A percentile compares a stretch with the other conserved stretches of the same genome.
phyloP scores from a whole-genome alignment of 1,284 basidiomycete genomes.

The Melanopsichium pennsylvanicum region DNA sequence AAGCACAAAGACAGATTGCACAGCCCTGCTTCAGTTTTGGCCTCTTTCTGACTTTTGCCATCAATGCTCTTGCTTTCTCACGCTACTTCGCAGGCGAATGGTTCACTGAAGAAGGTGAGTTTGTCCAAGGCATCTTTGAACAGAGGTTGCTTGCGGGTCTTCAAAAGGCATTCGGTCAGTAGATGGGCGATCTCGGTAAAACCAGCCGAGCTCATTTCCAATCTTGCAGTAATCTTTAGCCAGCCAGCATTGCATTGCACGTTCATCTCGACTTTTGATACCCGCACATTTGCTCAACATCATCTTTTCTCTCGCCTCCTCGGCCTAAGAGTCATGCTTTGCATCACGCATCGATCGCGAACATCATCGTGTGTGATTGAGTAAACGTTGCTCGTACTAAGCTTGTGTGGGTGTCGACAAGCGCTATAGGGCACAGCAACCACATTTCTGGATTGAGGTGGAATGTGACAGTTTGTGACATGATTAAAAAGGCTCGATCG shows the following conservation, averaged over 20 bases:
- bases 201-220: too few relatives aligned
- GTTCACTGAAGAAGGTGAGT: conserved; percentile 64
- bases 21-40: not conserved
- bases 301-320: not conserved
- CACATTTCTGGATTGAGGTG: not conserved
- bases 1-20: conserved; percentile 13
- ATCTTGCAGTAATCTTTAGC: too few relatives aligned
- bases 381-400: too few relatives aligned
- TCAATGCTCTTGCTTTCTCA: too few relatives aligned
- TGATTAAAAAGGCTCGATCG: conserved; percentile 5
- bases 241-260: not conserved
- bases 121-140: conserved; percentile 54
- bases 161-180: conserved; percentile 48
- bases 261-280: conserved; percentile 3
- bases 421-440: too few relatives aligned
- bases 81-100: conserved; percentile 63
- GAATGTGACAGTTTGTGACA: not conserved
- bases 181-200: not conserved
- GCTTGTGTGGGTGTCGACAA: too few relatives aligned
- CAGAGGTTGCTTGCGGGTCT: conserved; percentile 49
- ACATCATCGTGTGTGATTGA: too few relatives aligned
- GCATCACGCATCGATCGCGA: too few relatives aligned
- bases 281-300: conserved; percentile 1
- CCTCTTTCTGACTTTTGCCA: too few relatives aligned
- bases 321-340: not conserved